Percentiles rank a stretch among this genome's conserved stretches.
Conservation (phyloP, 257 asterid species). For the Solanum chaucha region DNA sequence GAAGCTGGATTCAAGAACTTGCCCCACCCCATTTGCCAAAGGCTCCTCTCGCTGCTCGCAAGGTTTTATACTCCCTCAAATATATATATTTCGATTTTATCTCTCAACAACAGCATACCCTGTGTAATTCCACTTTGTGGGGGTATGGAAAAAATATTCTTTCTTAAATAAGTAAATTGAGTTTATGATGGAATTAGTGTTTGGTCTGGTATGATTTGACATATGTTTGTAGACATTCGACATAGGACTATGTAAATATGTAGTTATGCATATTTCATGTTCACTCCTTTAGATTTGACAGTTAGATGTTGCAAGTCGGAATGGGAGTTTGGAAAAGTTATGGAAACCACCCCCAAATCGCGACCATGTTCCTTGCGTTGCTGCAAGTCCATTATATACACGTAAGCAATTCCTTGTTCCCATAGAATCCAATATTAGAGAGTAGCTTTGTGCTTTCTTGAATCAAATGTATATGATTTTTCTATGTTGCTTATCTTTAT, state of each 20-base stretch:
- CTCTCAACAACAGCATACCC: neutral
- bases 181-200: neutral
- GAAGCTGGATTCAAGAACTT: slow-evolving; percentile 45
- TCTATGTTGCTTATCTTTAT: neutral
- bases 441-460: neutral
- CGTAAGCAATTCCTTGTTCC: slow-evolving; percentile 31
- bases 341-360: slow-evolving; percentile 83
- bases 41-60: slow-evolving; percentile 34
- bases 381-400: slow-evolving; percentile 48
- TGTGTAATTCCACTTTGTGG: neutral
- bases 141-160: neutral
- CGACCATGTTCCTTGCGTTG: slow-evolving; percentile 68
- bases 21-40: slow-evolving; percentile 36
- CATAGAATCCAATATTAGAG: neutral
- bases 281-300: slow-evolving; percentile 88
- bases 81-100: neutral
- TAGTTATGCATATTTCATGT: slow-evolving; percentile 46
- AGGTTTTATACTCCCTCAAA: slow-evolving; percentile 34
- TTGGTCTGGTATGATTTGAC: neutral
- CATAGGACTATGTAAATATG: neutral
- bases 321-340: slow-evolving; percentile 40
- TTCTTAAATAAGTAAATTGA: neutral
- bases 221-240: neutral
- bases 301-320: slow-evolving; percentile 39
- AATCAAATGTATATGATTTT: neutral